Evolutionary conservation across 108 stramenopile species (phyloP), one percentile per base, ranked within the genome.

Genomic region (Nitzschia inconspicua): DNA sequence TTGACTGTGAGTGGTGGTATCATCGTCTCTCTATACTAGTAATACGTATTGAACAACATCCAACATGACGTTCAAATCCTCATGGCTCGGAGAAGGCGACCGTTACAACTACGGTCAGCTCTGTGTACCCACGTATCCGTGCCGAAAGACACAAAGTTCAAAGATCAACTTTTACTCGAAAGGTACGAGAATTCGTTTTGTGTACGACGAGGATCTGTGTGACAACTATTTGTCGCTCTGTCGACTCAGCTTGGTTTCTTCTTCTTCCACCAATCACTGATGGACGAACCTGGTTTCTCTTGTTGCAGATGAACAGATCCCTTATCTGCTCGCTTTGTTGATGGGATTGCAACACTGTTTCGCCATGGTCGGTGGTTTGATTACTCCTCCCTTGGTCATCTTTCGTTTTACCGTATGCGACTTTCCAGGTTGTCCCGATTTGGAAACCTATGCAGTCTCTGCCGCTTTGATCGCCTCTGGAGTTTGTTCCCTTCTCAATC

Each of bases 281-380:
- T n/a, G n/a, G n/a, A n/a, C n/a, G n/a, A n/a, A n/a, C n/a, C n/a
- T n/a, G n/a, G n/a, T n/a, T n/a, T n/a, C n/a, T n/a, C n/a, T n/a
- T n/a, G n/a, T n/a, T n/a, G 25, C 52, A 57, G 80, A 85, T 57
- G 84, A 85, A 39, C 60, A 70, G 7, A 47, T 85, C 19, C 84
- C 80, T 4, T 55, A 82, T 5, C 23, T 85, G 4, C 57, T 85
- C 27, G 57, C 84, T 19, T 37, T 70, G 25, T 14, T 82, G 18
- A 79, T 82, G 78, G 82, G 76, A 2, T 51, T 84, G 10, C 85
- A 91, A 61, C 89, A 91, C 56, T 81, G 83, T n/a, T 75, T 89
- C 37, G 85, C 85, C 13, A 89, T 85, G 86, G 86, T 79, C 19
- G 86, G 80, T 40, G 86, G 82, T 22, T 56, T 85, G 40, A 81